phyloP scores from a whole-genome alignment of 768 basidiomycete species.

The Boletus eberwhitei region DNA sequence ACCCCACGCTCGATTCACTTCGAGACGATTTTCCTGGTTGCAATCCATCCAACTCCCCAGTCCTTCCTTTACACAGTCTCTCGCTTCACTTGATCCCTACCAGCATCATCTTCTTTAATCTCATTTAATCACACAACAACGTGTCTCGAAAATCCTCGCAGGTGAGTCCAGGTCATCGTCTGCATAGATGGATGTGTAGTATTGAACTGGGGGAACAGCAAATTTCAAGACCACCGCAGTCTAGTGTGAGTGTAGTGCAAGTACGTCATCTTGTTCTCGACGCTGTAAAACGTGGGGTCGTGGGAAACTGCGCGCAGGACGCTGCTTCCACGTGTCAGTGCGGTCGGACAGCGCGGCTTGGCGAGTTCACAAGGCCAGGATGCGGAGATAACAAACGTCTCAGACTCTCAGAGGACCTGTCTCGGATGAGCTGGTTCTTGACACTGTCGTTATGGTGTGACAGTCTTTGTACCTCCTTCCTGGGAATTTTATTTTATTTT shows the following conservation, averaged over 20 bases:
- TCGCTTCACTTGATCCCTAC: conserved; percentile 25
- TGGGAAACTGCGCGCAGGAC: conserved; percentile 29
- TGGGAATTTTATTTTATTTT: conserved; percentile 9
- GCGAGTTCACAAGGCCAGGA: conserved; percentile 4
- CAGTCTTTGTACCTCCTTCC: conserved; percentile 7
- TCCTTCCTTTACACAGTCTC: conserved; percentile 35
- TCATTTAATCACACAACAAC: conserved; percentile 16
- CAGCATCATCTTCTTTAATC: conserved; percentile 14
- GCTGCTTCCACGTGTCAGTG: conserved; percentile 17
- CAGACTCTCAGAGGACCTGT: conserved; percentile 17
- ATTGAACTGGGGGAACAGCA: conserved; percentile 5
- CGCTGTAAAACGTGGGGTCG: conserved; percentile 42
- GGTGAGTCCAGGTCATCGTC: conserved; percentile 14
- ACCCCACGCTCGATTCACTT: conserved; percentile 51
- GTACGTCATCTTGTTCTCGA: conserved; percentile 31
- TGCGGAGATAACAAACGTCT: conserved; percentile 20
- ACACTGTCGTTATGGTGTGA: conserved; percentile 21
- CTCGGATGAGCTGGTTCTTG: conserved; percentile 29
- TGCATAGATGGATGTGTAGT: not conserved
- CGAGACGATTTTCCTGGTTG: conserved; percentile 42
- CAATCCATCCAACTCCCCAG: conserved; percentile 28
- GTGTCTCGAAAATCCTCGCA: conserved; percentile 12
- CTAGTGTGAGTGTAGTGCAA: conserved; percentile 22
- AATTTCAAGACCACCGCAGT: conserved; percentile 1
- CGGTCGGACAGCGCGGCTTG: conserved; percentile 1